A percentile compares a stretch with the other conserved stretches of the same genome.
These are phyloP conservation scores for Scedosporium apiospermum DNA, from an alignment of 2,329 filamentous ascomycete species.

Conservation along the genomic window DNA sequence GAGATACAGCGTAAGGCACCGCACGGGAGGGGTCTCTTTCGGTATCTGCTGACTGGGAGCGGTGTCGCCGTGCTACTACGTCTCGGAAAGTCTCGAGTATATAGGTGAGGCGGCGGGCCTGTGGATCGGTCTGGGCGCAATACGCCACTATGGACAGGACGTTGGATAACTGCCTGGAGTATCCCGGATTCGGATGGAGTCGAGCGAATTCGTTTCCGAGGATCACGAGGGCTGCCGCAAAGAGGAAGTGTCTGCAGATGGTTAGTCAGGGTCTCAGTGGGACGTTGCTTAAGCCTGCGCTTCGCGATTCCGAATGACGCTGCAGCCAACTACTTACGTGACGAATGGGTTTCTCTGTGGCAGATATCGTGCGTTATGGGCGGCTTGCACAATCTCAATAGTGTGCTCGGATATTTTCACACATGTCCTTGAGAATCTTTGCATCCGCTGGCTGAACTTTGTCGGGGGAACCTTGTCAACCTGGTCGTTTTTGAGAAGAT, in stretches of 20 bases:
- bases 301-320: background rate
- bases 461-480: constrained; percentile 3
- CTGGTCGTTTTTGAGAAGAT: constrained; percentile 36
- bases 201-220: constrained; percentile 47
- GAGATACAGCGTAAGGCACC: background rate
- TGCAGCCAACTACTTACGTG: constrained; percentile 32
- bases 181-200: constrained; percentile 34
- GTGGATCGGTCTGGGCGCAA: constrained; percentile 36
- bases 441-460: constrained; percentile 24
- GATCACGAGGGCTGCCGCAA: constrained; percentile 43
- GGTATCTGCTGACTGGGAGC: background rate
- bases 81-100: constrained; percentile 38
- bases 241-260: constrained; percentile 44
- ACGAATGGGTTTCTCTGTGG: constrained; percentile 45
- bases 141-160: constrained; percentile 39
- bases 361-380: constrained; percentile 33
- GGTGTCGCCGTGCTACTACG: background rate
- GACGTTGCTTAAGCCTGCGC: background rate
- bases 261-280: background rate
- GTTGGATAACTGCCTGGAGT: constrained; percentile 27
- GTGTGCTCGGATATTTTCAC: constrained; percentile 40
- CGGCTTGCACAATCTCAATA: constrained; percentile 35
- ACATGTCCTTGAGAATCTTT: constrained; percentile 40
- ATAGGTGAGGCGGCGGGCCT: constrained; percentile 37
- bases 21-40: background rate